Evolutionary conservation across 352 stramenopile genomes (phyloP).

Genomic region (Bremia lactucae): DNA sequence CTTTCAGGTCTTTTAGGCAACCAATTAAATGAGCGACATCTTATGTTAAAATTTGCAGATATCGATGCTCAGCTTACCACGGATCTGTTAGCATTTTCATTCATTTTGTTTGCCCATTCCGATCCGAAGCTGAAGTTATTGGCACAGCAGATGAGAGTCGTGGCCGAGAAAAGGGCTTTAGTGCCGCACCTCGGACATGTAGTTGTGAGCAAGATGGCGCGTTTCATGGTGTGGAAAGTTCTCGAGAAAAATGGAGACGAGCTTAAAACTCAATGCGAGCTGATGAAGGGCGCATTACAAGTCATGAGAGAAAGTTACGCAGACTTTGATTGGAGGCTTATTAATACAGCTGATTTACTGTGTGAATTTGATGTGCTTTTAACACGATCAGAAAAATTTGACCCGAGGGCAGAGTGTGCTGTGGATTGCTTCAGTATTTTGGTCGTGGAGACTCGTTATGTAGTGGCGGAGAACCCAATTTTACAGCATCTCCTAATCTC

Average conservation of each 20-base stretch:
- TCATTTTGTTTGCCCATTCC: constrained; percentile 27
- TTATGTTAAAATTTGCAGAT: constrained; percentile 5
- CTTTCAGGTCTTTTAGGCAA: constrained; percentile 14
- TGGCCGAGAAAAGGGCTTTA: constrained; percentile 38
- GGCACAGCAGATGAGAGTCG: constrained; percentile 28
- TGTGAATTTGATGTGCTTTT: constrained; percentile 52
- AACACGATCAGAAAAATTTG: constrained; percentile 26
- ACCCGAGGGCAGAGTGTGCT: constrained; percentile 31
- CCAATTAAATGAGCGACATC: not conserved
- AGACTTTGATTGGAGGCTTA: constrained; percentile 45
- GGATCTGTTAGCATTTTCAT: constrained; percentile 62
- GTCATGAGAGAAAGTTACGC: constrained; percentile 59
- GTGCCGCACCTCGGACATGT: constrained; percentile 42
- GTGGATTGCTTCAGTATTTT: constrained; percentile 64
- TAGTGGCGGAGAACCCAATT: constrained; percentile 25
- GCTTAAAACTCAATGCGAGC: constrained; percentile 15
- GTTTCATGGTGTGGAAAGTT: constrained; percentile 52
- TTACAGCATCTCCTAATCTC: constrained; percentile 60
- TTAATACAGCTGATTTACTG: constrained; percentile 55
- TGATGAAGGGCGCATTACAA: constrained; percentile 40
- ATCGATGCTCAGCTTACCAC: constrained; percentile 52
- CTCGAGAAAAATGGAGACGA: constrained; percentile 18
- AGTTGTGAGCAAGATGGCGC: constrained; percentile 49
- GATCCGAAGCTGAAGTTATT: constrained; percentile 26
- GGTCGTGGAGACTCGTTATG: constrained; percentile 32